Percentiles rank a stretch among this genome's conserved stretches.
Conservation (phyloP, 768 basidiomycete genomes). For the Russula abietina region DNA sequence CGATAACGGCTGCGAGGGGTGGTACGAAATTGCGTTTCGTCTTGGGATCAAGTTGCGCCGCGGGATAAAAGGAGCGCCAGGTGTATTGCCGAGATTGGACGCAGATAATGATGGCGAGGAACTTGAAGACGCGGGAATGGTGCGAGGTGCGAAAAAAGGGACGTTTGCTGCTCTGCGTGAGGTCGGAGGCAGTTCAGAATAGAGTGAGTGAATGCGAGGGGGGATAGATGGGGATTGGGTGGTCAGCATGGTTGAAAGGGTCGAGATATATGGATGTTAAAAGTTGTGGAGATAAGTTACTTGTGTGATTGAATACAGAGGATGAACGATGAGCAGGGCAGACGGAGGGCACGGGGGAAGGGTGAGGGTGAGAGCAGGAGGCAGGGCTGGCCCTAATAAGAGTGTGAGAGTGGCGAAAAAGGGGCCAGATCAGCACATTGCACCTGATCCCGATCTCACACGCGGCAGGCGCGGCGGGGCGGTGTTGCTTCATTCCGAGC, state of each 20-base stretch:
- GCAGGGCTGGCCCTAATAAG: constrained; percentile 5
- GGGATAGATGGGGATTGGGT: constrained; percentile 17
- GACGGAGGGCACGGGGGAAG: not conserved
- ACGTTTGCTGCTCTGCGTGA: constrained; percentile 25
- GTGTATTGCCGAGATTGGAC: not conserved
- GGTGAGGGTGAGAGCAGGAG: not conserved
- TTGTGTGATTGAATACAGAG: constrained; percentile 6
- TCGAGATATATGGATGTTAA: constrained; percentile 6
- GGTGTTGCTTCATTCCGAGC: not conserved
- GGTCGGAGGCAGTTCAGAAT: constrained; percentile 25
- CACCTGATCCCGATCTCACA: constrained; percentile 6
- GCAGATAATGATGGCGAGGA: not conserved
- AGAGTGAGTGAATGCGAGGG: constrained; percentile 23
- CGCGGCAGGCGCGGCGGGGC: not conserved
- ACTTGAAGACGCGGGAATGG: not conserved
- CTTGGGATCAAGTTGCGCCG: constrained; percentile 13
- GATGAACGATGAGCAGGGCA: not conserved
- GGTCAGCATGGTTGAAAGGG: constrained; percentile 18
- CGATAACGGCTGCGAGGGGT: constrained; percentile 8
- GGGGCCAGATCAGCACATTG: constrained; percentile 14
- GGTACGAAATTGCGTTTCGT: constrained; percentile 21
- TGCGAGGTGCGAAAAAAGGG: constrained; percentile 21
- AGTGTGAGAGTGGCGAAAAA: not conserved
- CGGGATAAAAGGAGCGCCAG: not conserved
- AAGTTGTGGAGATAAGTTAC: constrained; percentile 10